phyloP scores from a whole-genome alignment of 2,329 filamentous ascomycete genomes.

The Geosmithia putterillii region DNA sequence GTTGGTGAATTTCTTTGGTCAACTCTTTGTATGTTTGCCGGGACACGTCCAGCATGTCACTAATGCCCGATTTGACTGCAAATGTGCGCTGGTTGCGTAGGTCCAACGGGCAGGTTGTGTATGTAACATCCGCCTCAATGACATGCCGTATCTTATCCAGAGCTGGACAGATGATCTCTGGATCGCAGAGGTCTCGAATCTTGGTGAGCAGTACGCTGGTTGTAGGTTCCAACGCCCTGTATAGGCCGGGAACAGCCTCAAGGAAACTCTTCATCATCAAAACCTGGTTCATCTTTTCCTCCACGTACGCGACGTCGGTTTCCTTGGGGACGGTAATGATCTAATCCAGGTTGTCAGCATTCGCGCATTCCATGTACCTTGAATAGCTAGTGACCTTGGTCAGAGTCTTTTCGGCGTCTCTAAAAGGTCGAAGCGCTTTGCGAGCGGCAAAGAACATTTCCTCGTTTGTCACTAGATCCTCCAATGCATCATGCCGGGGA shows the following conservation, averaged over 20 bases:
- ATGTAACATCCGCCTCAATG: constrained; percentile 73
- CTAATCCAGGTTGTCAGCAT: constrained; percentile 26
- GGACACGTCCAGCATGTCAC: constrained; percentile 77
- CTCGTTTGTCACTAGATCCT: constrained; percentile 71
- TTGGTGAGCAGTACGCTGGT: constrained; percentile 51
- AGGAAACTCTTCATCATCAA: constrained; percentile 80
- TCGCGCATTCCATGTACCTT: no score
- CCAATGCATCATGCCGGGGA: constrained; percentile 68
- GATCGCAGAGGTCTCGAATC: constrained; percentile 58
- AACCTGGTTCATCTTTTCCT: constrained; percentile 76
- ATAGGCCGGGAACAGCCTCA: constrained; percentile 52
- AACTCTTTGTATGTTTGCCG: constrained; percentile 83
- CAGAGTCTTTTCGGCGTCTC: constrained; percentile 69
- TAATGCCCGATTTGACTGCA: constrained; percentile 76
- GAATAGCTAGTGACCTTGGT: constrained; percentile 45
- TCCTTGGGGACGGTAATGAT: constrained; percentile 65
- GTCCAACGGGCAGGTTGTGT: constrained; percentile 68
- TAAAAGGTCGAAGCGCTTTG: constrained; percentile 59
- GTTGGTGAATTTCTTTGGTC: constrained; percentile 62
- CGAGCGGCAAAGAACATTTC: constrained; percentile 73
- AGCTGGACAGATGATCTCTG: constrained; percentile 47
- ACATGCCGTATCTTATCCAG: constrained; percentile 52
- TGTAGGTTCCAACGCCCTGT: constrained; percentile 53
- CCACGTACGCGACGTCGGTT: constrained; percentile 53
- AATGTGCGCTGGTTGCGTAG: constrained; percentile 83